These are phyloP conservation scores for Aspergillus fumigatus DNA, from an alignment of 2,329 filamentous ascomycete species.

Conservation along the genomic window DNA sequence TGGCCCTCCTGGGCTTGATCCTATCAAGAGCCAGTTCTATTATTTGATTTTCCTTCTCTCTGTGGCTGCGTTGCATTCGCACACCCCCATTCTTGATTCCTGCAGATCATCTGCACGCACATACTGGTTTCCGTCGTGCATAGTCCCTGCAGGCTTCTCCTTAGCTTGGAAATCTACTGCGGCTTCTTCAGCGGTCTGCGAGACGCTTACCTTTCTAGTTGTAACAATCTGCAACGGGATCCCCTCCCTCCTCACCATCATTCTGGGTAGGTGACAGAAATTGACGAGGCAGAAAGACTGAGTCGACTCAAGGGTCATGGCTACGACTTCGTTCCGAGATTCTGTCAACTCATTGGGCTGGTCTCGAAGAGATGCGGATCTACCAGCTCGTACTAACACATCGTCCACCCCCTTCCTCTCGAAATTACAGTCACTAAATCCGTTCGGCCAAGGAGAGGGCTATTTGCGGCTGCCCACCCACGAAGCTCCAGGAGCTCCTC, in stretches of 20 bases:
- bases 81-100: slow-evolving; percentile 19
- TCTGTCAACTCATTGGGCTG: slow-evolving; percentile 93
- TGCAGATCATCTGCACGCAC: slow-evolving; percentile 51
- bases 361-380: slow-evolving; percentile 76
- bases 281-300: slow-evolving; percentile 1
- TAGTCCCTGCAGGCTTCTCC: slow-evolving; percentile 41
- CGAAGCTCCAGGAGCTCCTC: slow-evolving; percentile 74
- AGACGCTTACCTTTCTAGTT: slow-evolving; percentile 7
- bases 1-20: slow-evolving; percentile 25
- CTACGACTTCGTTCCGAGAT: slow-evolving; percentile 72
- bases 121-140: slow-evolving; percentile 32
- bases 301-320: slow-evolving; percentile 19
- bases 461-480: slow-evolving; percentile 87
- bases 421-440: slow-evolving; percentile 78
- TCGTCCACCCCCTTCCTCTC: slow-evolving; percentile 69
- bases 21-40: slow-evolving; percentile 13
- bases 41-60: slow-evolving; percentile 2
- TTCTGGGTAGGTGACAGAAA: slow-evolving; percentile 7
- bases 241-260: slow-evolving; percentile 10
- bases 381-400: slow-evolving; percentile 61
- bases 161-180: slow-evolving; percentile 15
- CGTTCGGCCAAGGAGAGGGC: slow-evolving; percentile 71
- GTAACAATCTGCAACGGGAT: slow-evolving; percentile 16
- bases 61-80: slow-evolving; percentile 9
- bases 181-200: slow-evolving; percentile 12